These are phyloP conservation scores for Cynara cardunculus DNA, from an alignment of 129 eudicot species.

Conservation along the genomic window DNA sequence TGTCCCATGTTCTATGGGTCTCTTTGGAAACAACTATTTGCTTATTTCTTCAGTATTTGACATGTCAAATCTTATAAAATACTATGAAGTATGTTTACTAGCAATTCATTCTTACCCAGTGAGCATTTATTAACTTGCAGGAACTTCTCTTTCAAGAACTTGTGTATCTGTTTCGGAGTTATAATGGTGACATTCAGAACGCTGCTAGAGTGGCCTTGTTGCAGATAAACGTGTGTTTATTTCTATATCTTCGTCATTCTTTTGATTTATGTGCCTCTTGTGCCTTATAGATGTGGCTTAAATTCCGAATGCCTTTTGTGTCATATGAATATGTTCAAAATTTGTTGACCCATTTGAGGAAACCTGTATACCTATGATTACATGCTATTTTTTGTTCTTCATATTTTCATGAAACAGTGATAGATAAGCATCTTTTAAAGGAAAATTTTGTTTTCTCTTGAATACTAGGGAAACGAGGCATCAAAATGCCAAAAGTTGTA, in stretches of 20 bases:
- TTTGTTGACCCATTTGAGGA: background rate
- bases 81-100: background rate
- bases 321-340: background rate
- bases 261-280: background rate
- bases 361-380: background rate
- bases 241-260: background rate
- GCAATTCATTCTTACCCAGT: background rate
- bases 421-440: background rate
- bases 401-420: background rate
- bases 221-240: conserved; percentile 48
- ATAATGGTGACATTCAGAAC: conserved; percentile 55
- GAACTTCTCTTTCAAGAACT: conserved; percentile 58
- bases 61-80: background rate
- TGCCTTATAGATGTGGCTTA: background rate
- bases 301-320: background rate
- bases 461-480: background rate
- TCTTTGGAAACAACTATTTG: background rate
- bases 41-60: background rate
- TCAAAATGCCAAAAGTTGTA: background rate
- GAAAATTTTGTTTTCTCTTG: background rate
- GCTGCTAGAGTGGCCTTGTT: conserved; percentile 61
- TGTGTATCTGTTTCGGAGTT: conserved; percentile 51
- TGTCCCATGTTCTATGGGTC: background rate
- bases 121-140: conserved; percentile 28
- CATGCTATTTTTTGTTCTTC: background rate